Conservation (phyloP, 179 eudicot species). For the Nepenthes alata region DNA sequence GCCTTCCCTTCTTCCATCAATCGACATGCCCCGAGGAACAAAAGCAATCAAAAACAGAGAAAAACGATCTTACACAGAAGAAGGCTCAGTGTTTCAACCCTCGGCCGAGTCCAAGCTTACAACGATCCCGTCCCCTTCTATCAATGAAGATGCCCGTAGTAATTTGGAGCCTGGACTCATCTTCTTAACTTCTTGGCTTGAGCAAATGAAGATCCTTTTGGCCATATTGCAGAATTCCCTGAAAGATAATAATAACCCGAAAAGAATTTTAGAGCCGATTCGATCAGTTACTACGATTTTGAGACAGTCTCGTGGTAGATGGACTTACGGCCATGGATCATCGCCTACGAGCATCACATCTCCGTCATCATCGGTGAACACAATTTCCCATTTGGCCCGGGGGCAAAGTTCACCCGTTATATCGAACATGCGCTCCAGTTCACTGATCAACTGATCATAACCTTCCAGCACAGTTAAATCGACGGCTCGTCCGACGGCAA, state of each 20-base stretch:
- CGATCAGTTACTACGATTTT: too few species aligned
- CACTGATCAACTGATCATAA: conserved; percentile 54
- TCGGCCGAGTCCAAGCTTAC: conserved; percentile 37
- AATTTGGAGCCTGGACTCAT: conserved; percentile 47
- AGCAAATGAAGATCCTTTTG: conserved; percentile 54
- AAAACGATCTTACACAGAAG: not conserved
- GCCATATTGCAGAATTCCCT: conserved; percentile 83
- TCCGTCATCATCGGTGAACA: conserved; percentile 81
- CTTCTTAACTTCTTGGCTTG: conserved; percentile 69
- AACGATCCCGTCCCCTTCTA: conserved; percentile 40
- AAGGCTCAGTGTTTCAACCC: conserved; percentile 11
- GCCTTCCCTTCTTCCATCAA: too few species aligned
- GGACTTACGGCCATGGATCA: conserved; percentile 88
- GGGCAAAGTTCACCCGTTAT: conserved; percentile 58
- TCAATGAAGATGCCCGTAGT: conserved; percentile 13
- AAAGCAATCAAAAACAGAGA: too few species aligned
- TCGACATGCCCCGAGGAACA: too few species aligned
- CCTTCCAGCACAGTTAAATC: conserved; percentile 54
- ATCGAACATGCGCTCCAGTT: conserved; percentile 72
- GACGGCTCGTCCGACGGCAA: conserved; percentile 91
- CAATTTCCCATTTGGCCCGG: conserved; percentile 66
- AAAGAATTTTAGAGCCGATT: not conserved
- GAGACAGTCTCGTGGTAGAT: too few species aligned
- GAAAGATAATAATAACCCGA: conserved; percentile 3
- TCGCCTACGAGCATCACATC: conserved; percentile 97